Conservation (phyloP, 225 moss, liverwort and hornwort genomes). For the Lunularia cruciata region DNA sequence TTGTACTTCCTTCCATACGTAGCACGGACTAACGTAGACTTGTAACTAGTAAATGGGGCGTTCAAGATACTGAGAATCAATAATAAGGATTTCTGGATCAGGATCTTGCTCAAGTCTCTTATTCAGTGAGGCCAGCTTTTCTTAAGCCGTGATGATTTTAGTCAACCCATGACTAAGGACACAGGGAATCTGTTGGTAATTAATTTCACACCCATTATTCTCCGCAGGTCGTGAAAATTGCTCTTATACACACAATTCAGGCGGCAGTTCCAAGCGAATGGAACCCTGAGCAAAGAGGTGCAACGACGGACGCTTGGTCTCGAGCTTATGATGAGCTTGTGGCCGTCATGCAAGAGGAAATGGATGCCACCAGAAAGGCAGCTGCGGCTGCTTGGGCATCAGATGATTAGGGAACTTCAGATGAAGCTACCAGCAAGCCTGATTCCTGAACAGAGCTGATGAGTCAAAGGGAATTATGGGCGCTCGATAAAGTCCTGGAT, state of each 20-base stretch:
- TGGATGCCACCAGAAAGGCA: constrained; percentile 10
- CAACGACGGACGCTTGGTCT: neutral
- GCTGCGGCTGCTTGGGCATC: constrained; percentile 5
- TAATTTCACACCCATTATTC: neutral
- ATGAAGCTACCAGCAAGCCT: too few species aligned
- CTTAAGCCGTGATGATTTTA: neutral
- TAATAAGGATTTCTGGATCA: too few species aligned
- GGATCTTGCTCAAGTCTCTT: neutral
- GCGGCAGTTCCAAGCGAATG: constrained; percentile 4
- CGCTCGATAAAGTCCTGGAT: too few species aligned
- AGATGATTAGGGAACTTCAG: neutral
- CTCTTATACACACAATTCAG: constrained; percentile 6
- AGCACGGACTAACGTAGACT: too few species aligned
- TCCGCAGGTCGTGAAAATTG: constrained; percentile 3
- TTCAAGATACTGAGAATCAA: too few species aligned
- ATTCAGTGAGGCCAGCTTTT: too few species aligned
- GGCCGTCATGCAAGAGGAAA: neutral
- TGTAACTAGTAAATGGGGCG: too few species aligned
- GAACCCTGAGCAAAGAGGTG: neutral
- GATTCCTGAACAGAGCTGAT: too few species aligned
- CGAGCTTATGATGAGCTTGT: neutral
- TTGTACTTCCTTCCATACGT: neutral
- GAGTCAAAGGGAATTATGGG: too few species aligned
- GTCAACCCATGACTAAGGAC: too few species aligned
- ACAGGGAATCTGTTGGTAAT: too few species aligned